Percentiles rank a stretch among this genome's conserved stretches.
Conservation (phyloP, 345 rosid genomes). For the Bruguiera sexangula region DNA sequence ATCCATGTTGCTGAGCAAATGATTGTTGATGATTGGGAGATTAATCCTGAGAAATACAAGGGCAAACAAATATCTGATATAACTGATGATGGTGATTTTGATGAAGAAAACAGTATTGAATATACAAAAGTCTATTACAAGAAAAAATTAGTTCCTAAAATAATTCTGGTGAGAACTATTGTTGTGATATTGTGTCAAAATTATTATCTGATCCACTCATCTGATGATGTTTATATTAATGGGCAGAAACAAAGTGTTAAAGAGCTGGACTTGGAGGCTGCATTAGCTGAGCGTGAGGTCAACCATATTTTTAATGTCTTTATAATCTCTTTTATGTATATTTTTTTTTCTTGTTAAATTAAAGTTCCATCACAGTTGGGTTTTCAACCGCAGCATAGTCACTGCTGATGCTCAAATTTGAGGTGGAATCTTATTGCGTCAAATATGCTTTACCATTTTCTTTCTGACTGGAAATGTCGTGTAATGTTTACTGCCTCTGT, state of each 20-base stretch:
- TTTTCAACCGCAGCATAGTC: no score
- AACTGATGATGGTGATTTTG: constrained; percentile 68
- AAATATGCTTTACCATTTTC: no score
- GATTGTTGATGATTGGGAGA: constrained; percentile 82
- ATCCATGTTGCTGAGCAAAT: constrained; percentile 98
- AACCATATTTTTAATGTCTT: constrained; percentile 12
- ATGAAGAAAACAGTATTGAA: constrained; percentile 60
- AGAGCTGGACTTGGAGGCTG: constrained; percentile 91
- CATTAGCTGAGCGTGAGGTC: constrained; percentile 83
- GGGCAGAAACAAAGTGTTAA: constrained; percentile 82
- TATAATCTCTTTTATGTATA: neutral
- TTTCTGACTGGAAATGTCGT: no score
- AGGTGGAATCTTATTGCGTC: no score
- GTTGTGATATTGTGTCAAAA: neutral
- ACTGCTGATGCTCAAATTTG: no score
- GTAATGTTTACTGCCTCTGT: no score
- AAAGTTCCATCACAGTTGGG: neutral
- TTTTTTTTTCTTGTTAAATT: neutral
- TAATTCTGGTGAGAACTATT: constrained; percentile 51
- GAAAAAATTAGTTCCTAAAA: constrained; percentile 58
- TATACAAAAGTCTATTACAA: constrained; percentile 57
- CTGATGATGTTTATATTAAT: constrained; percentile 21
- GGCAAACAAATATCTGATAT: constrained; percentile 74
- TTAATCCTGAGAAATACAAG: constrained; percentile 80
- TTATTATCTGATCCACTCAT: constrained; percentile 6